Evolutionary conservation across 805 yeast genomes (phyloP), one percentile per base, ranked within the genome.

Genomic region (Blastobotrys terrestris): DNA sequence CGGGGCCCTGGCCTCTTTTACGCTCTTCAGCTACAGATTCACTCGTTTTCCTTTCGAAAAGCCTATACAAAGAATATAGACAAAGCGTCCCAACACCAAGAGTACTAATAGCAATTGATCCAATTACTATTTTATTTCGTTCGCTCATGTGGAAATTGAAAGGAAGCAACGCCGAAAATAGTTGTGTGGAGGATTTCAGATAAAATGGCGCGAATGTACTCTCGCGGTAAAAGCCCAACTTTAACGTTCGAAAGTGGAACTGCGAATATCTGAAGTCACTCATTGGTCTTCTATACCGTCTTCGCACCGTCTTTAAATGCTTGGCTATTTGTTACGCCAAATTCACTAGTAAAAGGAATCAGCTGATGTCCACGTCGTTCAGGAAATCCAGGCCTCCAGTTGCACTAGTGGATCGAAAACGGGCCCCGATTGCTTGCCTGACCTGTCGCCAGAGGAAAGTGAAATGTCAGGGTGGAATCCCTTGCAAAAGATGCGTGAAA

Each of bases 381-480:
- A 5, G 35, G 11, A 26, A 26, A 11, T 26, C 35, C 35, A 5
- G 35, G 35, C 35, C 35, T 6, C 35, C 35, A 26, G 35, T 26
- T 5, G 35, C 35, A 11, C 11, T 26, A 11, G 35, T 26, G 35
- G 35, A 26, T 26, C 35, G 35, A 6, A 26, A 26, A 26, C 35
- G 35, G 11, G 35, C 11, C 8, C 35, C 35, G 8, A 26, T 26
- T 6, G 35, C 35, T 2, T 46, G 49, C 31, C 18, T 26, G 31
- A n/a, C 39, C 15, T 46, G 49, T 40, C 49, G 35, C 19, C 22
- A 46, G 18, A 46, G 35, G 20, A 46, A 46, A 15, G 49, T 46
- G 11, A 46, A 46, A 15, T 46, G 49, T 20, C 41, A 46, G 7
- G 49, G 49, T 15, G 49, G 49, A 19, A 26, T 20, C n/a, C 49